Evolutionary conservation across 148 eudicot genomes (phyloP), one percentile per base, ranked within the genome.

Genomic region (Agrostemma githago): DNA sequence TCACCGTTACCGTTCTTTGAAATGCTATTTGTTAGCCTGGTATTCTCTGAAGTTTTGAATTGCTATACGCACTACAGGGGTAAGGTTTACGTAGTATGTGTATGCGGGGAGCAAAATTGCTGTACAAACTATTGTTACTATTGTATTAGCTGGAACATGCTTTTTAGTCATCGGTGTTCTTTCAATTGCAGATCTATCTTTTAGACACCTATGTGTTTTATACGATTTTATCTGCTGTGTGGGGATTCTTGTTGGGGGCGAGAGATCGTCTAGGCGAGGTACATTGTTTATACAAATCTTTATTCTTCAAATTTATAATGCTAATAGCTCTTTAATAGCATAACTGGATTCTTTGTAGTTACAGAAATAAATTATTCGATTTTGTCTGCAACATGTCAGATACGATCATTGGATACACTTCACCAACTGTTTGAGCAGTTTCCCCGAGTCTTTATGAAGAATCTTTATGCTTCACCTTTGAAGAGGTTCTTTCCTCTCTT

Each of bases 181-280:
- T 70, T 20, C 9, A 72, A 6, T 40, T 85, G 85, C 96, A 95
- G 99, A 92, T 95, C 62, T 95, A 95, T 86, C 90, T 92, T 39
- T 68, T 95, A 34, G 99, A 95, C 79, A 85, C 85, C 72, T 77
- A 87, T 75, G 72, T 95, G 68, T 90, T 95, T 79, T 92, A 95
- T 82, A 95, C 99, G 5, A 71, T 95, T 68, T 76, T 95, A 62
- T 95, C 99, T 66, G 99, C 99, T 74, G 72, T 92, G 7, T 89
- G 86, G 86, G 99, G 99, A 61, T 92, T 95, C 75, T 82, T 95
- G 87, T 88, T 95, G 64, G 99, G 99, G 48, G 99, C 99, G 34
- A 87, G 93, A 85, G 99, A 92, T 88, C 96, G 97, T 41, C 89
- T 95, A 72, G 99, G 99, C 43, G 99, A 95, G 94, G 97, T 92